Base-by-base conservation (phyloP, 257 asterid species). In the Datura wrightii region DNA sequence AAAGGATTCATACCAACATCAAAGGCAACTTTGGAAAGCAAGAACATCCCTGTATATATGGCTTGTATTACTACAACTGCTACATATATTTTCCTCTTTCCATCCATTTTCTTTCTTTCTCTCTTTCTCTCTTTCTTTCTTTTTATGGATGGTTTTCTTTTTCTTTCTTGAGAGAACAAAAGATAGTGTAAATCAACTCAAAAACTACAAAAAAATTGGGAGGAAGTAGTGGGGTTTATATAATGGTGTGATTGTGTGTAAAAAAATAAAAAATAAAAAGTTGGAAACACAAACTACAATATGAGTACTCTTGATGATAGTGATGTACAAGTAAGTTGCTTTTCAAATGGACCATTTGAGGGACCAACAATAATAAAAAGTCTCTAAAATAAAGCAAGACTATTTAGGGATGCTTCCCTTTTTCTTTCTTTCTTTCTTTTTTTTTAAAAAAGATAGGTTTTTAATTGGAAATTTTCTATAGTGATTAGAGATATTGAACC, bases 1-100 rank as follows among this genome's bases (percentile, higher is more conserved):
- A 81, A 94, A 52, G 99, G 87, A 78, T 90, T 94, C 98, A 94
- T 94, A 4, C 99, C 99, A 34, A 89, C 97, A 80, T 92, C 94
- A 15, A 95, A 92, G 8, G 99, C 98, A 83, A 92, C 90, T 88
- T 94, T 95, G 0, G 99, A 90, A 11, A 95, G 91, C 89, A 95
- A 82, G 94, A 94, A 94, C 89, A 93, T 92, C 24, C 94, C 98
- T 1, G 98, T 94, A 54, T 95, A 95, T 0, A 93, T 86, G 6
- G 85, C 31, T 63, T 95, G 94, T 87, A 93, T 89, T 0, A 82
- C 69, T 41, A 93, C 2, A 62, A 94, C 91, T 18, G 87, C 97
- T 50, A 89, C 18, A 42, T 85, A 79, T 3, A 89, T 83, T 80
- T 88, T 92, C 74, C 87, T 46, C 5, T 8, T 89, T 83, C 18